Conservation (phyloP, 148 eudicot species). For the Cornus kousa region DNA sequence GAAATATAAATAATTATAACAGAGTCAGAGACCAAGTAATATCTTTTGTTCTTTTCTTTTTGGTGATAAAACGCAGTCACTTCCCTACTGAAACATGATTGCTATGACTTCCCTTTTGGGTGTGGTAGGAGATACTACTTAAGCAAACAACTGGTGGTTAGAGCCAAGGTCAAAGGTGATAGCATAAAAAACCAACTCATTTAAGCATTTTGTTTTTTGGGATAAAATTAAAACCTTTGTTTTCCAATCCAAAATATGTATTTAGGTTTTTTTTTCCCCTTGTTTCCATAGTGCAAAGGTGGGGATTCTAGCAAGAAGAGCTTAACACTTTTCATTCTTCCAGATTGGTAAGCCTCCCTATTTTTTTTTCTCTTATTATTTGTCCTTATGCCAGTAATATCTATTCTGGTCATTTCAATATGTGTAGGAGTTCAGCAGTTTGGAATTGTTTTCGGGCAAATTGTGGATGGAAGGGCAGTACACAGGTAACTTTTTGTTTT, state of each 20-base stretch:
- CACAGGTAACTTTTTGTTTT: slow-evolving; percentile 31
- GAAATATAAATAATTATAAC: too few relatives aligned
- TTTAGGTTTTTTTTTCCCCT: not conserved
- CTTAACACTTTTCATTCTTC: slow-evolving; percentile 49
- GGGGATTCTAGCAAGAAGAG: slow-evolving; percentile 55
- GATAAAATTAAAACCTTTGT: not conserved
- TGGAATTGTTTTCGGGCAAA: slow-evolving; percentile 73
- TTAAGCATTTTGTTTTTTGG: not conserved
- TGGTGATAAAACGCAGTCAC: too few relatives aligned
- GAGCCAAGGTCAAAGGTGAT: too few relatives aligned
- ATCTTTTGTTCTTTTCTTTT: too few relatives aligned
- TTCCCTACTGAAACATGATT: too few relatives aligned
- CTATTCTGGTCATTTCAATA: not conserved
- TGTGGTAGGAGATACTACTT: too few relatives aligned
- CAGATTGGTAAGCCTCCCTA: slow-evolving; percentile 49
- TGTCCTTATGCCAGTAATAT: not conserved
- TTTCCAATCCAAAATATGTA: not conserved
- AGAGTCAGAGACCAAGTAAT: too few relatives aligned
- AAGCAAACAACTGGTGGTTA: too few relatives aligned
- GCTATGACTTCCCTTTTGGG: too few relatives aligned
- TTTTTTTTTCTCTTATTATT: not conserved
- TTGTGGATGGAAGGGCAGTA: slow-evolving; percentile 78
- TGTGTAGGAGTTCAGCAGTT: slow-evolving; percentile 47
- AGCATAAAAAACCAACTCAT: not conserved
- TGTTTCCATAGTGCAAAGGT: slow-evolving; percentile 57